Percentiles rank a stretch among this genome's conserved stretches.
These are phyloP conservation scores for Alternaria ethzedia DNA, from an alignment of 2,329 filamentous ascomycete species.

Conservation along the genomic window DNA sequence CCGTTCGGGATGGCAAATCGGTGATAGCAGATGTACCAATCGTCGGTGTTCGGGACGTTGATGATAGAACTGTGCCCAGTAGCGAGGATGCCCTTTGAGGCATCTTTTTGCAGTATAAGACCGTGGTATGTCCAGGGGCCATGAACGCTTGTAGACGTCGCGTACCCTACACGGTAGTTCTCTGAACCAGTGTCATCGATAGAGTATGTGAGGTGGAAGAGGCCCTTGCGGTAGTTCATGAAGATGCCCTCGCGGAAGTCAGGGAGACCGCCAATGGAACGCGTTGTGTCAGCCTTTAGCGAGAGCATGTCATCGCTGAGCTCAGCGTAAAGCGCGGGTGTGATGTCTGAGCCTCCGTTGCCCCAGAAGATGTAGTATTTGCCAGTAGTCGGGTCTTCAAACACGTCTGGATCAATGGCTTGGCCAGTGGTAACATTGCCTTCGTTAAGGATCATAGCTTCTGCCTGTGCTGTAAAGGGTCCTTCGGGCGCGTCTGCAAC, in stretches of 20 bases:
- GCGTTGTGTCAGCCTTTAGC: constrained; percentile 20
- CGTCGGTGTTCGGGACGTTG: constrained; percentile 35
- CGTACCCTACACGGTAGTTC: constrained; percentile 38
- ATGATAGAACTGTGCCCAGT: constrained; percentile 36
- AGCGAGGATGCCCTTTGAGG: constrained; percentile 26
- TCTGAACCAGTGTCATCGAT: constrained; percentile 38
- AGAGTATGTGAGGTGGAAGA: constrained; percentile 37
- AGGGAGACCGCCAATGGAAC: constrained; percentile 20
- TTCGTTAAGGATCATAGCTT: constrained; percentile 38
- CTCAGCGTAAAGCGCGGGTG: constrained; percentile 26
- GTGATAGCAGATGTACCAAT: constrained; percentile 42
- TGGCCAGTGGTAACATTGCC: constrained; percentile 29
- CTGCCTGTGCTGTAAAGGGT: constrained; percentile 31
- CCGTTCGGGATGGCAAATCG: constrained; percentile 34
- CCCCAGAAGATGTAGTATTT: constrained; percentile 41
- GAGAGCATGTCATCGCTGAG: constrained; percentile 32
- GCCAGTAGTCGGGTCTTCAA: constrained; percentile 30
- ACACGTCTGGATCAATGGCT: constrained; percentile 35
- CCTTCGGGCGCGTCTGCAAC: constrained; percentile 30
- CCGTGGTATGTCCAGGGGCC: constrained; percentile 37
- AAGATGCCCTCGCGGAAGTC: constrained; percentile 37
- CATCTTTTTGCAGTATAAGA: constrained; percentile 33
- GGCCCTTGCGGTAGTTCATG: constrained; percentile 30
- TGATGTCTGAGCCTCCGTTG: constrained; percentile 15
- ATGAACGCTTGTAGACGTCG: constrained; percentile 24